A percentile compares a stretch with the other conserved stretches of the same genome.
Evolutionary conservation across 1,284 basidiomycete species (phyloP).

Genomic region (Fomes fomentarius): DNA sequence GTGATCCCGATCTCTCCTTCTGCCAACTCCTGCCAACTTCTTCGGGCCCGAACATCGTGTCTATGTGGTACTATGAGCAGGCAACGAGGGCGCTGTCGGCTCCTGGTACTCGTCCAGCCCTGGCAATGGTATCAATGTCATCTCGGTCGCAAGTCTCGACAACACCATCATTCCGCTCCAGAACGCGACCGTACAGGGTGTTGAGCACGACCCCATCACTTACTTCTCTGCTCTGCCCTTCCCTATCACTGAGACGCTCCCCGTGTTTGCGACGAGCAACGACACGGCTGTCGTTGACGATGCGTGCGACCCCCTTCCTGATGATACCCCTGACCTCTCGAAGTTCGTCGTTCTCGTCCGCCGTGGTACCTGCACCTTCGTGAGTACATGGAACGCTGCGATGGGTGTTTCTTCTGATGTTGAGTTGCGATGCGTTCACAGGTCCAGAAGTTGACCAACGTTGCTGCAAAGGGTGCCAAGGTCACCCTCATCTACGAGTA

Average conservation of each 20-base stretch:
- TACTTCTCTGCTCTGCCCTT: constrained; percentile 45
- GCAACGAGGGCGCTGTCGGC: constrained; percentile 44
- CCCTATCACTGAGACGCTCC: constrained; percentile 36
- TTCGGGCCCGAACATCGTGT: too few relatives aligned
- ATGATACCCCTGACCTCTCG: constrained; percentile 54
- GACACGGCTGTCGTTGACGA: constrained; percentile 48
- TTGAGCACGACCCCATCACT: constrained; percentile 43
- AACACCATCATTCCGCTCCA: constrained; percentile 47
- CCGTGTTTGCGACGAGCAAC: constrained; percentile 48
- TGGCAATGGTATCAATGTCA: constrained; percentile 51
- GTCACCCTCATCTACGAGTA: constrained; percentile 57
- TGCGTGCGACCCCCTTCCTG: constrained; percentile 57
- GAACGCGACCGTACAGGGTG: constrained; percentile 43
- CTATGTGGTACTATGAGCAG: constrained; percentile 7
- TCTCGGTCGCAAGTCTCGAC: constrained; percentile 53
- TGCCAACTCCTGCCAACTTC: too few relatives aligned
- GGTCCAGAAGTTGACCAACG: constrained; percentile 49
- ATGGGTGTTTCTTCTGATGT: neutral
- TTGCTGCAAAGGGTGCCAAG: constrained; percentile 54
- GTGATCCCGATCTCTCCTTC: neutral
- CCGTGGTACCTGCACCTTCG: constrained; percentile 55
- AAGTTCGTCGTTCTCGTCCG: constrained; percentile 51
- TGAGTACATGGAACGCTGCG: constrained; percentile 24
- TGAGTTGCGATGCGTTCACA: constrained; percentile 10
- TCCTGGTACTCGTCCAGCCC: constrained; percentile 53